phyloP scores from a whole-genome alignment of 257 asterid genomes.

The Solanum habrochaites region DNA sequence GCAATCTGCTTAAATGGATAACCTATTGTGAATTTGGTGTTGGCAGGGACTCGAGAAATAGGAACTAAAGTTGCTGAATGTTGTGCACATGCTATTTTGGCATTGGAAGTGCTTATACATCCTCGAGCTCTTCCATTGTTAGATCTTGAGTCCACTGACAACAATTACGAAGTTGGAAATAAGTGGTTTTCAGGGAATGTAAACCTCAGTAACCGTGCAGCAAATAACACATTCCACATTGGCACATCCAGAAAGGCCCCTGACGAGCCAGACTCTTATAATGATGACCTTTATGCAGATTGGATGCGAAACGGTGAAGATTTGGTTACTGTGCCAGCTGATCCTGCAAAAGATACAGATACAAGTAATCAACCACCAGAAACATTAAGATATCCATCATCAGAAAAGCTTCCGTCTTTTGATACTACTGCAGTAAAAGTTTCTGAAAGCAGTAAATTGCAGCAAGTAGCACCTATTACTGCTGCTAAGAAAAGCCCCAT shows the following conservation, averaged over 20 bases:
- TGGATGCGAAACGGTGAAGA: conserved; percentile 40
- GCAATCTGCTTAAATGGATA: not conserved
- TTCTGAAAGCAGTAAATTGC: not conserved
- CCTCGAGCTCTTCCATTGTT: conserved; percentile 52
- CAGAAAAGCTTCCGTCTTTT: conserved; percentile 6
- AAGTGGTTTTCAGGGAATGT: conserved; percentile 14
- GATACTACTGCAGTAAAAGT: not conserved
- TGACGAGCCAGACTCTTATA: conserved; percentile 29
- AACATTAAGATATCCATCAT: not conserved
- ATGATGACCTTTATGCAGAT: conserved; percentile 44
- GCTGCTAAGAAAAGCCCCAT: conserved; percentile 1
- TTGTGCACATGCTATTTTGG: conserved; percentile 56
- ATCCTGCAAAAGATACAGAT: conserved; percentile 4
- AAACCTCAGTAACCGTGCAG: conserved; percentile 10
- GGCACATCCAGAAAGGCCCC: conserved; percentile 14
- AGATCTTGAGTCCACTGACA: conserved; percentile 16
- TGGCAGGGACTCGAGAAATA: conserved; percentile 44
- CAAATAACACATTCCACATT: conserved; percentile 7
- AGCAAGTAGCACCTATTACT: not conserved
- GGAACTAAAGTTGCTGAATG: conserved; percentile 46
- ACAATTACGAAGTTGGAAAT: conserved; percentile 11
- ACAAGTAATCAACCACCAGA: conserved; percentile 5
- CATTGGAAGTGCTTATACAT: conserved; percentile 70
- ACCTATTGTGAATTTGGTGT: not conserved
- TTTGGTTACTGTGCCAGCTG: conserved; percentile 20